Evolutionary conservation across 2,329 filamentous ascomycete genomes (phyloP).

Genomic region (Albophoma yamanashiensis): DNA sequence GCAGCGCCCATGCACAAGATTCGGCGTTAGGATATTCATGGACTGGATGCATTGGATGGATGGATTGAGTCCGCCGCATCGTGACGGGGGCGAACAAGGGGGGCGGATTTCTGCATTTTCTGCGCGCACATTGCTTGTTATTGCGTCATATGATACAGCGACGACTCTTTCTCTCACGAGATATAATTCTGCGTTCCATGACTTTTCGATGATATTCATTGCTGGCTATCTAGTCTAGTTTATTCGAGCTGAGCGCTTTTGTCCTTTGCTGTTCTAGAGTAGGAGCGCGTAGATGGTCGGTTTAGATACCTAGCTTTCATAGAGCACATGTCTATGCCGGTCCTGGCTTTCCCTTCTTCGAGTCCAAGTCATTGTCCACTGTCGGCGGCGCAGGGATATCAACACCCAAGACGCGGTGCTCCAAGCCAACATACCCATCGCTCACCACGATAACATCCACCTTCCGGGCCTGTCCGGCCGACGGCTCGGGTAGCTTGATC

Average conservation of each 20-base stretch:
- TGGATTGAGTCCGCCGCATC: background rate
- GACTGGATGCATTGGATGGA: background rate
- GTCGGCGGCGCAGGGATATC: slow-evolving; percentile 39
- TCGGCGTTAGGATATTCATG: background rate
- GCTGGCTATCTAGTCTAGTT: background rate
- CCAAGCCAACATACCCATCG: slow-evolving; percentile 77
- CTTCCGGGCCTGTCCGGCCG: slow-evolving; percentile 39
- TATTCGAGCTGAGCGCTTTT: background rate
- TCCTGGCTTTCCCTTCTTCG: slow-evolving; percentile 21
- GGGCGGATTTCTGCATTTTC: background rate
- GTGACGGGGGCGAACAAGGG: background rate
- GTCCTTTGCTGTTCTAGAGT: background rate
- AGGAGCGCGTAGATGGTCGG: background rate
- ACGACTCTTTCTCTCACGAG: background rate
- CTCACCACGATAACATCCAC: slow-evolving; percentile 71
- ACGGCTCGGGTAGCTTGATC: slow-evolving; percentile 48
- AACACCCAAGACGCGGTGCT: slow-evolving; percentile 36
- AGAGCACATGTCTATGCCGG: background rate
- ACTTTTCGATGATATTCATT: background rate
- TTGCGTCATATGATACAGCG: background rate
- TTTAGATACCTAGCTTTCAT: background rate
- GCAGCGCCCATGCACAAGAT: background rate
- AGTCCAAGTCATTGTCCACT: slow-evolving; percentile 35
- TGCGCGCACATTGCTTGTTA: background rate
- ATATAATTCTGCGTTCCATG: background rate